Evolutionary conservation across 139 green algal species (phyloP), one percentile per base, ranked within the genome.

Genomic region (Auxenochlorella pyrenoidosa): DNA sequence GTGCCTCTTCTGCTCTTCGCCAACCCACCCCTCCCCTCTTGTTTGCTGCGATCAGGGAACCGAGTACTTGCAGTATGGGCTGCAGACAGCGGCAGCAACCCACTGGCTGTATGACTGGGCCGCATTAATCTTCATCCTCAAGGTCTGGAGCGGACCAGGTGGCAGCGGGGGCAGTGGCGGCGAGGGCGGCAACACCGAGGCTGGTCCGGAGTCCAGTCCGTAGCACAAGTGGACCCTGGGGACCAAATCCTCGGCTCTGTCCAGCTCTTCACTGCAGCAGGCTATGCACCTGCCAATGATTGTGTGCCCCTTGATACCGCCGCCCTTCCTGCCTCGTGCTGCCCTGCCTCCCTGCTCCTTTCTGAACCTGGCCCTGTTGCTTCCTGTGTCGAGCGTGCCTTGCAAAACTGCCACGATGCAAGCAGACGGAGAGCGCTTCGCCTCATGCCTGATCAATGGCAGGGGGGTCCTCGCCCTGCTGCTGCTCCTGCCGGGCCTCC

Each of bases 81-180:
- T 90, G 43, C 70, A 75, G 10, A 75, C 87, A 5, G 87, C 87
- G 1, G 81, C 70, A 13, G 30, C 41, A 34, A 90, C 87, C 16
- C 87, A 90, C 32, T 73, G 30, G 28, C 43, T 90, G 8, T 90
- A 87, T 38, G 87, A 90, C 36, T 87, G 73, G 68, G 76, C 44
- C 22, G 87, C 87, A 24, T 38, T 90, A 2, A 60, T 80, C 1
- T 85, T 51, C 32, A 41, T 88, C 4, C 15, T 90, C 5, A 12
- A 26, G 13, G 47, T 58, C 36, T 90, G 87, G 87, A 54, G 79
- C 26, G n/a, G 38, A 21, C 24, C 1, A 3, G 60, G 28, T 0
- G 58, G 26, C 51, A 24, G 60, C 34, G 58, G 36, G 24, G 38
- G 77, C n/a, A n/a, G n/a, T n/a, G 77, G 77, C 51, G 77, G 34